A percentile compares a stretch with the other conserved stretches of the same genome.
phyloP scores from a whole-genome alignment of 192 early-diverging fungal genomes.

The Kappamyces sp. region DNA sequence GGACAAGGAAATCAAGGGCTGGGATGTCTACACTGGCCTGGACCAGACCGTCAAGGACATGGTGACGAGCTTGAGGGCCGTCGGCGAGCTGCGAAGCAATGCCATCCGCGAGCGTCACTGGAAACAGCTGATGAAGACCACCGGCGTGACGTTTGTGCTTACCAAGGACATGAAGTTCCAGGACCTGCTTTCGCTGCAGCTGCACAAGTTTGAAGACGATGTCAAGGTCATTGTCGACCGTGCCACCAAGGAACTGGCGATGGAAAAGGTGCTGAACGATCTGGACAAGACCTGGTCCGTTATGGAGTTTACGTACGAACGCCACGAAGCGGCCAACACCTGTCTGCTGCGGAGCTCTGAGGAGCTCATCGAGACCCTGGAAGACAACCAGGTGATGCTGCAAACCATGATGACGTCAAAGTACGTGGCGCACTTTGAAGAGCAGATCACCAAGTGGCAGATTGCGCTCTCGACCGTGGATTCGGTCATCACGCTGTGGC shows the following conservation, averaged over 20 bases:
- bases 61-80: constrained; percentile 57
- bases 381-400: constrained; percentile 66
- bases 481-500: constrained; percentile 49
- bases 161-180: constrained; percentile 65
- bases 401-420: constrained; percentile 65
- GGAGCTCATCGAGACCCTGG: constrained; percentile 58
- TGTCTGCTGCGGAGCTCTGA: constrained; percentile 48
- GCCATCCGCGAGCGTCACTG: constrained; percentile 63
- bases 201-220: constrained; percentile 63
- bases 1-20: constrained; percentile 66
- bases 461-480: constrained; percentile 55
- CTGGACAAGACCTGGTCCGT: constrained; percentile 54
- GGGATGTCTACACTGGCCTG: constrained; percentile 57
- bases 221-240: constrained; percentile 61
- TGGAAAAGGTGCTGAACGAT: constrained; percentile 66
- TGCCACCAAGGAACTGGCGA: constrained; percentile 58
- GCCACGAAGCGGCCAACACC: constrained; percentile 49
- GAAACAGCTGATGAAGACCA: constrained; percentile 67
- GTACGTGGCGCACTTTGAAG: constrained; percentile 60
- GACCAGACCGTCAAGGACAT: constrained; percentile 65
- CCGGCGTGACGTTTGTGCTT: constrained; percentile 58
- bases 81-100: constrained; percentile 56
- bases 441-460: constrained; percentile 60
- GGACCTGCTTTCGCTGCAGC: constrained; percentile 53
- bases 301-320: constrained; percentile 63